Base-by-base conservation (phyloP, 345 rosid genomes). In the Rubroshorea leprosula region DNA sequence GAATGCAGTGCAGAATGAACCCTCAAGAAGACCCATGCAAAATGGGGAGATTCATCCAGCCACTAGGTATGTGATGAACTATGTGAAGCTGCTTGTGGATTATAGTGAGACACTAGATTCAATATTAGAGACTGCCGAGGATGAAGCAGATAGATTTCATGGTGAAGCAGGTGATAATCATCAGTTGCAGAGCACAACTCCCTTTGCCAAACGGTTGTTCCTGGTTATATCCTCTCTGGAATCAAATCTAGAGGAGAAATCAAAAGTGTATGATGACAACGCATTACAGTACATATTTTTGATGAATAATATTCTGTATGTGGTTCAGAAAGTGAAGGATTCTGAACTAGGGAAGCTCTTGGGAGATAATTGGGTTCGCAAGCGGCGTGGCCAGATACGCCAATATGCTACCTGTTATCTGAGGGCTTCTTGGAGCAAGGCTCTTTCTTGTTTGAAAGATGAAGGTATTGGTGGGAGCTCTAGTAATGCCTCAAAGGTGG, bases 301-400 rank as follows among this genome's bases (percentile, higher is more conserved):
- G 57, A 76, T 85, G 68, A 91, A 91, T 68, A 91, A 85, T 71
- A 72, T 71, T 51, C 83, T 78, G 62, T 91, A 91, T 78, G 69
- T 83, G 80, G 90, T 85, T 29, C 79, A 85, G 56, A 87, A 87
- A 75, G 81, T 87, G 1, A 84, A 82, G 53, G 72, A 61, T 61
- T 85, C 90, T 0, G 80, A 85, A 49, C 89, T 91, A 62, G 68
- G 76, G 69, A 62, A 8, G 53, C 69, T 71, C 70, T 83, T 91
- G 29, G 98, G 91, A 67, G 94, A 91, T 49, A 87, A 75, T 47
- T 91, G 98, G 98, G 79, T 87, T 68, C 71, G 87, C 22, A 85
- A 76, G 70, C 87, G 80, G 51, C 80, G 57, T 0, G 94, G 72
- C 2, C 78, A 71, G 49, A 77, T 75, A 70, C 91, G 78, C 72